A percentile compares a stretch with the other conserved stretches of the same genome.
phyloP scores from a whole-genome alignment of 441 rosid species.

The Syzygium malaccense region DNA sequence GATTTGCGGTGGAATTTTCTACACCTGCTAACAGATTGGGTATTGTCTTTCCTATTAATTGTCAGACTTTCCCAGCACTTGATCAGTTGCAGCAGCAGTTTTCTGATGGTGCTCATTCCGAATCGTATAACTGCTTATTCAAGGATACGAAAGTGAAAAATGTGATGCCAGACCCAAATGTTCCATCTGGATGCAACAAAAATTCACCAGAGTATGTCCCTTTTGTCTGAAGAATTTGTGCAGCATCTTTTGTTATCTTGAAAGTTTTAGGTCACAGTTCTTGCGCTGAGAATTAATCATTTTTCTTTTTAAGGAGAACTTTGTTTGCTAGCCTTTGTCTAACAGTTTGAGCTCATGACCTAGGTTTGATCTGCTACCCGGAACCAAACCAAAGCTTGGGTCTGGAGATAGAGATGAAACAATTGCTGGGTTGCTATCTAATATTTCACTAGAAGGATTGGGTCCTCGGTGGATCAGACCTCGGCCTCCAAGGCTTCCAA shows the following conservation, averaged over 20 bases:
- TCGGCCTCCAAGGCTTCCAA: constrained; percentile 68
- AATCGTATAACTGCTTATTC: constrained; percentile 32
- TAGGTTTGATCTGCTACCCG: constrained; percentile 85
- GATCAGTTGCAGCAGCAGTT: constrained; percentile 74
- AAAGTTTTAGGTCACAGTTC: background rate
- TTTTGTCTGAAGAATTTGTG: constrained; percentile 6
- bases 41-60: background rate
- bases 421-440: constrained; percentile 45
- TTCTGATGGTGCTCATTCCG: constrained; percentile 39
- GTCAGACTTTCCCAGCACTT: constrained; percentile 58
- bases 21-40: background rate
- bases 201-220: constrained; percentile 72
- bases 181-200: constrained; percentile 63
- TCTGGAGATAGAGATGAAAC: constrained; percentile 83
- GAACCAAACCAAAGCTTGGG: constrained; percentile 70
- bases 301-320: background rate
- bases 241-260: background rate
- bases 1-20: background rate
- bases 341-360: background rate
- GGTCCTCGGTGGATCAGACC: constrained; percentile 80
- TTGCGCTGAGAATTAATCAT: background rate
- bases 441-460: constrained; percentile 46
- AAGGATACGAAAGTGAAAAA: constrained; percentile 42
- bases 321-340: background rate
- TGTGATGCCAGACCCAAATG: constrained; percentile 74